Percentiles rank a stretch among this genome's conserved stretches.
phyloP scores from a whole-genome alignment of 345 rosid species.

The Arabis hirsuta region DNA sequence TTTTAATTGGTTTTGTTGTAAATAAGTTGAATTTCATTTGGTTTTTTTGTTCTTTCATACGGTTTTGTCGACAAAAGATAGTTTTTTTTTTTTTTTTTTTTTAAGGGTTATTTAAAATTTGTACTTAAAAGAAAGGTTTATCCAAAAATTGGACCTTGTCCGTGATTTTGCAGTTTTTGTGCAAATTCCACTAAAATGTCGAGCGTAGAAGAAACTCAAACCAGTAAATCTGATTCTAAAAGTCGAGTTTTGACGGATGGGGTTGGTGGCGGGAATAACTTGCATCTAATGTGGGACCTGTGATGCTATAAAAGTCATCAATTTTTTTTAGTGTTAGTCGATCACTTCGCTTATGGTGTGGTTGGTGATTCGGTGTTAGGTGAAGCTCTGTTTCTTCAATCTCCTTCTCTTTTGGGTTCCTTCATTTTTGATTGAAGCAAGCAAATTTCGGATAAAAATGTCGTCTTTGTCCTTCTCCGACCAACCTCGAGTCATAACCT shows the following conservation, averaged over 20 bases:
- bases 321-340: background rate
- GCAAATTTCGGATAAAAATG: conserved; percentile 34
- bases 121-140: too few species aligned
- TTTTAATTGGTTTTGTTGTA: too few species aligned
- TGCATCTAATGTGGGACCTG: conserved; percentile 33
- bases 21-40: too few species aligned
- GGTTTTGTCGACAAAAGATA: too few species aligned
- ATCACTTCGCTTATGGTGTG: conserved; percentile 33
- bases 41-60: too few species aligned
- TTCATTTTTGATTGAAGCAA: conserved; percentile 18
- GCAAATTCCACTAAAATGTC: background rate
- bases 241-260: conserved; percentile 14
- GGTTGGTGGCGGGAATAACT: conserved; percentile 39
- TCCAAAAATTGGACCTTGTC: too few species aligned
- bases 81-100: too few species aligned
- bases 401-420: background rate
- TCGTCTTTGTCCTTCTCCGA: conserved; percentile 36
- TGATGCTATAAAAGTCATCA: conserved; percentile 16
- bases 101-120: too few species aligned
- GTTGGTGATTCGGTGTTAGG: conserved; percentile 47
- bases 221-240: background rate
- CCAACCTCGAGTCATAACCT: conserved; percentile 44
- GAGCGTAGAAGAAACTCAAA: background rate
- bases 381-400: conserved; percentile 38
- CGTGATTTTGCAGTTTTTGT: too few species aligned